Evolutionary conservation across 129 eudicot species (phyloP).

Genomic region (Mikania micrantha): DNA sequence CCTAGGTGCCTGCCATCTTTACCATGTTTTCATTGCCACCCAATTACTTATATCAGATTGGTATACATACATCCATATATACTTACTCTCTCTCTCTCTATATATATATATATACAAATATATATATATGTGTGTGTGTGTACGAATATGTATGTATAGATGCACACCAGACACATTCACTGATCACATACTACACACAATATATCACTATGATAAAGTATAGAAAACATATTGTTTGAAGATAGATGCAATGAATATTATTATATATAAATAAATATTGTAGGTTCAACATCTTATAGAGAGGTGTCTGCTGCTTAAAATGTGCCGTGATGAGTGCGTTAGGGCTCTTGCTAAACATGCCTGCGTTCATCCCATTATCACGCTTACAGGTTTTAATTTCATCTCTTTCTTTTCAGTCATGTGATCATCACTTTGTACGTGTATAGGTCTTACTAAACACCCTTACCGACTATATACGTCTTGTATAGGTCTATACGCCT

Average conservation of each 20-base stretch:
- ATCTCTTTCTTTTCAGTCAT: background rate
- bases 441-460: too few species aligned
- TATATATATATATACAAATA: background rate
- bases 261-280: background rate
- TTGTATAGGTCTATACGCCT: too few species aligned
- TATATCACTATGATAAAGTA: too few species aligned
- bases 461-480: too few species aligned
- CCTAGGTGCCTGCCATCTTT: constrained; percentile 26
- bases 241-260: too few species aligned
- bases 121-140: too few species aligned
- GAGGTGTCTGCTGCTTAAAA: constrained; percentile 63
- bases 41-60: constrained; percentile 69
- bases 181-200: too few species aligned
- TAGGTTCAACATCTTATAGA: constrained; percentile 84
- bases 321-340: constrained; percentile 61
- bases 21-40: constrained; percentile 84
- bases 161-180: too few species aligned
- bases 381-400: constrained; percentile 49
- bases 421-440: too few species aligned
- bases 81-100: background rate
- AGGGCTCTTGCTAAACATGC: constrained; percentile 64
- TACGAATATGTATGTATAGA: too few species aligned
- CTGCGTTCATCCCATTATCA: constrained; percentile 43
- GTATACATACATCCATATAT: constrained; percentile 19
- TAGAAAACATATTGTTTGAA: too few species aligned